phyloP scores from a whole-genome alignment of 768 basidiomycete species.

The Leccinellum luteum region DNA sequence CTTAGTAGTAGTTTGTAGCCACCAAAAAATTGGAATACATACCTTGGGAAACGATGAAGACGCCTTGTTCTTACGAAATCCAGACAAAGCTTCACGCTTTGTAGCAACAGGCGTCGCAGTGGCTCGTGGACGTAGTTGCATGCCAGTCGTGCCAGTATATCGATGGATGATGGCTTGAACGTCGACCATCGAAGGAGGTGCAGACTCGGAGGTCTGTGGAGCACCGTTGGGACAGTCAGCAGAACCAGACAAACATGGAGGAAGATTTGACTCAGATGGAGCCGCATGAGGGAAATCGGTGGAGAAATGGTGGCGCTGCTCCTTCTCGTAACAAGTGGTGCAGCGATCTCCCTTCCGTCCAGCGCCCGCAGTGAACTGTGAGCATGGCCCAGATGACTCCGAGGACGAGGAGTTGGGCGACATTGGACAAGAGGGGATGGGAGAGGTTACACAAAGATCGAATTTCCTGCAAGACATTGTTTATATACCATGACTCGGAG shows the following conservation, averaged over 20 bases:
- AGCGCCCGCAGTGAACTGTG: not conserved
- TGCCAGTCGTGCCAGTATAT: not conserved
- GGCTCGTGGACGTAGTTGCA: not conserved
- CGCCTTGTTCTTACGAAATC: not conserved
- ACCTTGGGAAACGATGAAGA: not conserved
- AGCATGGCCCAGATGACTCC: not conserved
- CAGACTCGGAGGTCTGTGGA: too few relatives aligned
- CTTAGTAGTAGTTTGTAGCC: not conserved
- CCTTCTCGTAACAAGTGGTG: not conserved
- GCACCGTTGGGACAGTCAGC: not conserved
- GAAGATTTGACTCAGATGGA: too few relatives aligned
- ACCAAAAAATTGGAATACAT: not conserved
- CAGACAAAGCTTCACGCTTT: not conserved
- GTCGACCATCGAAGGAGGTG: too few relatives aligned
- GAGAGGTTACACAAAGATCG: not conserved
- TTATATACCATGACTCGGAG: constrained; percentile 4
- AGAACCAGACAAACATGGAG: not conserved
- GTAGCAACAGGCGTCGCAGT: not conserved
- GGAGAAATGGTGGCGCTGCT: not conserved
- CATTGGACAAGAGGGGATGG: not conserved
- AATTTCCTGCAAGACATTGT: not conserved
- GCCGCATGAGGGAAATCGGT: too few relatives aligned
- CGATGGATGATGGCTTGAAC: too few relatives aligned
- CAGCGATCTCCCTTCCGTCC: not conserved
- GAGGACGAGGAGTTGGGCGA: too few relatives aligned